Evolutionary conservation across 768 basidiomycete species (phyloP), one percentile per base, ranked within the genome.

Genomic region (Tulasnella sp.): DNA sequence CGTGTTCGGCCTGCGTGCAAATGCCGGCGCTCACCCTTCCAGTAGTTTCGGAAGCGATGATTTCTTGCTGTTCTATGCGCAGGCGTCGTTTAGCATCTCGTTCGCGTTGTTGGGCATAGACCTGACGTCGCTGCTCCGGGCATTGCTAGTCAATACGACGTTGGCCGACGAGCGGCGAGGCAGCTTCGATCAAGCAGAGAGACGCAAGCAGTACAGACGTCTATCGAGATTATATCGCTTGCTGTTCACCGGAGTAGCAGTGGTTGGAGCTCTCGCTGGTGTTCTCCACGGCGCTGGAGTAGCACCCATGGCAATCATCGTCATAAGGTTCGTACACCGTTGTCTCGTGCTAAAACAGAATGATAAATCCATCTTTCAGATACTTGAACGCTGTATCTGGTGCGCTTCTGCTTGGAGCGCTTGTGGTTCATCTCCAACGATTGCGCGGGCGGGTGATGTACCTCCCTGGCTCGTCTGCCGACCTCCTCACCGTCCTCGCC

Each of bases 131-230:
- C 74, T 75, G n/a, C 46, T 75, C 10, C 44, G 74, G n/a, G 44
- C 26, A 16, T 46, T 55, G 9, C 46, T 75, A 46, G 74, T 75
- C 3, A 75, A 75, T 32, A 75, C 74, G 35, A 75, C 74, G n/a
- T 32, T 75, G 7, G 74, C 44, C 29, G 74, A 75, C 55, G 39
- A 57, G 29, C n/a, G 55, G 55, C 44, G 74, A 39, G 74, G 42
- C 23, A 75, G 74, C 44, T 35, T 75, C 44, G 74, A 75, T 35
- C 44, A 75, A 55, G 39, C 74, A 10, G 48, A 46, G 1, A 46
- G 35, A 13, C 37, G 74, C 26, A 46, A 39, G 23, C 37, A 51
- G 46, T 75, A 46, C 29, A 39, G 74, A 15, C 42, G 46, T 18
- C 35, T 51, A 15, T 40, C 42, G 23, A 57, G 48, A 29, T 1